Conservation (phyloP, 768 basidiomycete genomes). For the Amanita molliuscula region DNA sequence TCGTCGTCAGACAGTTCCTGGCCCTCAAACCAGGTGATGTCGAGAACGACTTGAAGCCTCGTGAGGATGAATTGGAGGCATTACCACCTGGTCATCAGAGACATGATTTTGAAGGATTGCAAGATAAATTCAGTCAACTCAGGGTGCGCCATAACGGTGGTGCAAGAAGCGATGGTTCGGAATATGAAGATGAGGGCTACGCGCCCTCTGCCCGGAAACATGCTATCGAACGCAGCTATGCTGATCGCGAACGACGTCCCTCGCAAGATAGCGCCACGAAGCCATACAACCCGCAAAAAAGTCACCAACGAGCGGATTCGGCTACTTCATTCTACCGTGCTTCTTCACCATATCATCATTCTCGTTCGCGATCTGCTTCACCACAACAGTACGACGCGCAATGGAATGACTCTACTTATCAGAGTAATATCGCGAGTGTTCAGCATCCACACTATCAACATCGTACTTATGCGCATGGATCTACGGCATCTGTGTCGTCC, state of each 20-base stretch:
- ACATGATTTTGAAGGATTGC: conserved; percentile 29
- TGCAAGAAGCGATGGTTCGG: conserved; percentile 52
- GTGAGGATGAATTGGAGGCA: conserved; percentile 46
- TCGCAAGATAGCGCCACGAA: conserved; percentile 3
- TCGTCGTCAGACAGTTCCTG: conserved; percentile 75
- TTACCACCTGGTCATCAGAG: conserved; percentile 32
- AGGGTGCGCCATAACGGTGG: conserved; percentile 29
- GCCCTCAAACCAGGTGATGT: conserved; percentile 81
- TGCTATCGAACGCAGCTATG: conserved; percentile 21
- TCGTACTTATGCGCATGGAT: conserved; percentile 10
- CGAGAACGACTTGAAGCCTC: conserved; percentile 54
- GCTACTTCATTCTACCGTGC: conserved; percentile 33
- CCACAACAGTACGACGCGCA: conserved; percentile 23
- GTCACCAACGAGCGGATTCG: conserved; percentile 42
- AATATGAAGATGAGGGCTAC: conserved; percentile 54
- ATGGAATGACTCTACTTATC: conserved; percentile 22
- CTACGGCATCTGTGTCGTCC: conserved; percentile 37
- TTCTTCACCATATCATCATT: conserved; percentile 22
- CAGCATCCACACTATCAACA: conserved; percentile 3
- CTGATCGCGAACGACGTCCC: conserved; percentile 11
- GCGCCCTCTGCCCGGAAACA: conserved; percentile 31
- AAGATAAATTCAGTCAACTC: conserved; percentile 41
- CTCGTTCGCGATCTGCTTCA: conserved; percentile 33
- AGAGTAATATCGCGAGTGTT: conserved; percentile 4
- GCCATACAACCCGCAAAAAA: conserved; percentile 22